phyloP scores from a whole-genome alignment of 176 grass and related monocot species.

The Eragrostis curvula region DNA sequence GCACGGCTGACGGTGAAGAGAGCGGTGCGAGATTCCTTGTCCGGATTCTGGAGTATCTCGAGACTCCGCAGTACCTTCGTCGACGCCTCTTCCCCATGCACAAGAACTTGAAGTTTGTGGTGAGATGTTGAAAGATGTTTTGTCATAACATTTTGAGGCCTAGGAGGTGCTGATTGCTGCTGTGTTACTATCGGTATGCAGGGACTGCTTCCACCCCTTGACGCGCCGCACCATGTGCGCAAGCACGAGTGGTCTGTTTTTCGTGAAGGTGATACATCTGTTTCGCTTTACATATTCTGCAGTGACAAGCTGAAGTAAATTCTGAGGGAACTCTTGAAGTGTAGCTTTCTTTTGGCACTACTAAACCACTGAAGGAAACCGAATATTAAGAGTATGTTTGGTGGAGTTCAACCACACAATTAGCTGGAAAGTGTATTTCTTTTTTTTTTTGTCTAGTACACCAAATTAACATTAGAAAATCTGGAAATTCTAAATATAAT shows the following conservation, averaged over 20 bases:
- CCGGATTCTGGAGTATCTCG: constrained; percentile 76
- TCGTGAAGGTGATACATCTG: constrained; percentile 78
- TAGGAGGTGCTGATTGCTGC: constrained; percentile 19
- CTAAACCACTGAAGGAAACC: not conserved
- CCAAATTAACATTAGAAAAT: not conserved
- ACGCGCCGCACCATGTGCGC: constrained; percentile 91
- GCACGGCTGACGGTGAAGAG: constrained; percentile 45
- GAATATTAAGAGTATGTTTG: not conserved
- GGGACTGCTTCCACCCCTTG: constrained; percentile 93
- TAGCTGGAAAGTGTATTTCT: not conserved
- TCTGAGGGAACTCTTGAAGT: not conserved
- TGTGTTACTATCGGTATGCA: constrained; percentile 33
- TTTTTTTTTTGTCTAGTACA: not conserved
- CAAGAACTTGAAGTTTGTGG: constrained; percentile 94
- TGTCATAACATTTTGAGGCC: not conserved
- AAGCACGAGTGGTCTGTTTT: constrained; percentile 93
- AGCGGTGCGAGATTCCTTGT: constrained; percentile 77
- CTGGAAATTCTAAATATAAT: not conserved
- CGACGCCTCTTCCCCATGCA: constrained; percentile 90
- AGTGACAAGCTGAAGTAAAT: constrained; percentile 2
- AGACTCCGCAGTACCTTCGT: constrained; percentile 93
- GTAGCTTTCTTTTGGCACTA: constrained; percentile 13
- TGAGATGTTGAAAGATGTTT: constrained; percentile 45
- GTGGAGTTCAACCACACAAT: not conserved
- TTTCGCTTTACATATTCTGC: not conserved